Evolutionary conservation across 371 early-diverging fungal genomes (phyloP).

Genomic region (Vittaforma corneae): DNA sequence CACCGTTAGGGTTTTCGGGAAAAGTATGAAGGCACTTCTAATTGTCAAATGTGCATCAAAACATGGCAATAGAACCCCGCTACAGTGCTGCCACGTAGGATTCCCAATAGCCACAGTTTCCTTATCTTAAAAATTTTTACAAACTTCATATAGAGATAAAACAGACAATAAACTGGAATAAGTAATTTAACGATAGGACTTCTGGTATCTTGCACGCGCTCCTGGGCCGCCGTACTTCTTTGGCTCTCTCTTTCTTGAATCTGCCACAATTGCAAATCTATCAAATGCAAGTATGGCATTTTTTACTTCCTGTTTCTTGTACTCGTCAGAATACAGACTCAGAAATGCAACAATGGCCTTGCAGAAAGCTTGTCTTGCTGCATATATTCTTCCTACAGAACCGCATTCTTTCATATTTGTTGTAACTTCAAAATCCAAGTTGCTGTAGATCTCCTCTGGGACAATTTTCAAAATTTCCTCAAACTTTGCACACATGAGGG

Average conservation of each 20-base stretch:
- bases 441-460: conserved; percentile 82
- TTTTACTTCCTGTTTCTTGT: conserved; percentile 94
- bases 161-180: too few relatives aligned
- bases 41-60: neutral
- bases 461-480: conserved; percentile 91
- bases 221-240: conserved; percentile 99
- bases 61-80: neutral
- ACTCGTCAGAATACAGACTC: conserved; percentile 96
- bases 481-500: conserved; percentile 86
- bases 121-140: too few relatives aligned
- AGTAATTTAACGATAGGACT: conserved; percentile 58
- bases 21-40: too few relatives aligned
- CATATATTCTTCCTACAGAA: conserved; percentile 82
- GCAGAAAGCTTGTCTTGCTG: conserved; percentile 97
- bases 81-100: neutral
- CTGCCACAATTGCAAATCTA: conserved; percentile 92
- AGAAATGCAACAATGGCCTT: conserved; percentile 90
- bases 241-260: conserved; percentile 98
- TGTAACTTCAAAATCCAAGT: conserved; percentile 87
- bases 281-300: conserved; percentile 84
- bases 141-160: too few relatives aligned
- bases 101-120: too few relatives aligned
- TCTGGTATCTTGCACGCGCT: conserved; percentile 83
- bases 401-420: conserved; percentile 58
- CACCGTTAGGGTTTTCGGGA: too few relatives aligned